Conservation (phyloP, 257 asterid genomes). For the Pogostemon cablin region DNA sequence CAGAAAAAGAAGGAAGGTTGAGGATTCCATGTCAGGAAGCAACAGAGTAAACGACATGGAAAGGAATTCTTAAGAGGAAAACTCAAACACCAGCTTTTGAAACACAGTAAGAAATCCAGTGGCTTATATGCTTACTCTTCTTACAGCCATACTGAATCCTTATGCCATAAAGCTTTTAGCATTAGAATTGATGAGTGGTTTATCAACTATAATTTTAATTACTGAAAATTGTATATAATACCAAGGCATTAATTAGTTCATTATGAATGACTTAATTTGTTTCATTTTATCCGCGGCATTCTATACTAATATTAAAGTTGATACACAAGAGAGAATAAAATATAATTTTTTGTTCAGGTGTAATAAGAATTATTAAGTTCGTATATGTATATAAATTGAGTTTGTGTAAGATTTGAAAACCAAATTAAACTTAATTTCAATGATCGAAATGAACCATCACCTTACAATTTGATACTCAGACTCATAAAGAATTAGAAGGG, state of each 20-base stretch:
- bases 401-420: no score
- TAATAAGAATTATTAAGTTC: no score
- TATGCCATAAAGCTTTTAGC: not conserved
- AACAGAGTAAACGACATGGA: conserved; percentile 37
- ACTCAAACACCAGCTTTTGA: not conserved
- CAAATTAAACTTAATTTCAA: no score
- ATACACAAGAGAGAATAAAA: no score
- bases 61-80: conserved; percentile 36
- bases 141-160: not conserved
- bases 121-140: not conserved
- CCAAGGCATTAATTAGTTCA: not conserved
- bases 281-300: no score
- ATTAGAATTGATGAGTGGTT: conserved; percentile 1
- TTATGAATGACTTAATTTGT: not conserved
- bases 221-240: conserved; percentile 34
- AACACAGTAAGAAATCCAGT: not conserved
- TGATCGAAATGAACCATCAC: no score
- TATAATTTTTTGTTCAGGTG: no score
- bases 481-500: no score
- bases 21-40: conserved; percentile 41
- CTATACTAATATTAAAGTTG: no score
- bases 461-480: no score
- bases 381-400: no score
- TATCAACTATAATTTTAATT: not conserved
- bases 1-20: conserved; percentile 66